phyloP scores from a whole-genome alignment of 805 yeast genomes.

The Yarrowia sp. region DNA sequence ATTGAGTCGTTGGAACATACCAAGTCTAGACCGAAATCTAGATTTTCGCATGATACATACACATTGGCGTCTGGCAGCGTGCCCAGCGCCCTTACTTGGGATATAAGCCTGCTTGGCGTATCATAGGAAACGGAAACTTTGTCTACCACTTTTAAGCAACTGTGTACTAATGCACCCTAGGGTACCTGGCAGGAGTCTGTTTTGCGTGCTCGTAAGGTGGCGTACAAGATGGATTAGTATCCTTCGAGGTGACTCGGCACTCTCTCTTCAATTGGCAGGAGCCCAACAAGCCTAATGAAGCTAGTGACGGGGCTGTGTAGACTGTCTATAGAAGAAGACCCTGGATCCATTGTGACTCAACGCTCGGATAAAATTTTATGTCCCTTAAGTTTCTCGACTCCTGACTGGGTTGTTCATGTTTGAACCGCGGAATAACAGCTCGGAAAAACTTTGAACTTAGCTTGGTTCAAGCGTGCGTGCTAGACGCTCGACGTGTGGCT shows the following conservation, averaged over 20 bases:
- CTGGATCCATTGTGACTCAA: not conserved
- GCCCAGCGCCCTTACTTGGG: not conserved
- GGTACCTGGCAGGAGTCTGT: conserved; percentile 13
- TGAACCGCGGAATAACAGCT: conserved; percentile 4
- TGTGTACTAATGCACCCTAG: not conserved
- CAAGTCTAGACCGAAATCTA: conserved; percentile 9
- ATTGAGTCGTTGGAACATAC: not conserved
- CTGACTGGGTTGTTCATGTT: not conserved
- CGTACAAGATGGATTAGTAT: not conserved
- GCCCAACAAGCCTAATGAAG: not conserved
- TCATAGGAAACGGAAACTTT: not conserved
- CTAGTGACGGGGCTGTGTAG: not conserved
- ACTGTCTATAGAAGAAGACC: not conserved
- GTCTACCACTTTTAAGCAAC: not conserved
- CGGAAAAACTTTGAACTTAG: conserved; percentile 17
- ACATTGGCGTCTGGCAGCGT: too few relatives aligned
- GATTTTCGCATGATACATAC: not conserved
- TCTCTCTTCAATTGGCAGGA: not conserved
- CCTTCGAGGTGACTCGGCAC: not conserved
- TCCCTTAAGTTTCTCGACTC: not conserved
- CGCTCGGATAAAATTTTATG: not conserved
- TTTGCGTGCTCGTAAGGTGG: not conserved
- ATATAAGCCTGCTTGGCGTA: not conserved
- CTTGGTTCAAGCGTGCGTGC: not conserved
- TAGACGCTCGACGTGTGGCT: not conserved